Evolutionary conservation across 2,329 filamentous ascomycete genomes (phyloP).

Genomic region (Mycosphaerella arachidis): DNA sequence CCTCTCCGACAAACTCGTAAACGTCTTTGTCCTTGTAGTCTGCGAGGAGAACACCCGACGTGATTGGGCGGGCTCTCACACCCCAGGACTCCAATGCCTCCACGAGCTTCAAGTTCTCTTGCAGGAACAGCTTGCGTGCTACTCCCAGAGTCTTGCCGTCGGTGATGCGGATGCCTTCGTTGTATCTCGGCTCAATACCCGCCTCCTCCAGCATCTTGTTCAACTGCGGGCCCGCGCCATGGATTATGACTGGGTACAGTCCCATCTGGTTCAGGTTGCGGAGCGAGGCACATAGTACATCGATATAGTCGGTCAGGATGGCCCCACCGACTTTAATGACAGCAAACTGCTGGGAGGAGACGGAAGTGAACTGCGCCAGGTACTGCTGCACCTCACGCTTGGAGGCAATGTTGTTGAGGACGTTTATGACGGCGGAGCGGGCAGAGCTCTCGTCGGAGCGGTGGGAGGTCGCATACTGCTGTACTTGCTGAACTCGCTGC

Average conservation of each 20-base stretch:
- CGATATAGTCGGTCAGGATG: constrained; percentile 89
- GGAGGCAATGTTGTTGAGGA: constrained; percentile 91
- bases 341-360: constrained; percentile 93
- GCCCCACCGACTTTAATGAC: constrained; percentile 98
- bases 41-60: constrained; percentile 82
- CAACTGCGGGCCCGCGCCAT: constrained; percentile 90
- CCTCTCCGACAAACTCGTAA: constrained; percentile 92
- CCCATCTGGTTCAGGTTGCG: constrained; percentile 93
- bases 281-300: constrained; percentile 82
- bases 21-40: constrained; percentile 96
- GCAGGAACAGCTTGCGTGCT: constrained; percentile 85
- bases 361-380: constrained; percentile 92
- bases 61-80: constrained; percentile 82
- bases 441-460: constrained; percentile 54
- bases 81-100: constrained; percentile 86
- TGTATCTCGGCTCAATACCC: constrained; percentile 89
- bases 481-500: constrained; percentile 3
- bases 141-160: constrained; percentile 91
- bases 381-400: constrained; percentile 97
- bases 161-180: constrained; percentile 92
- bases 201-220: constrained; percentile 87
- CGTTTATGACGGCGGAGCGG: constrained; percentile 77
- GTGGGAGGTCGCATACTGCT: constrained; percentile 19
- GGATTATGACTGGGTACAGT: constrained; percentile 90
- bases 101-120: constrained; percentile 90